Percentiles rank a stretch among this genome's conserved stretches.
Conservation (phyloP, 306 rosid genomes). For the Oemleria cerasiformis region DNA sequence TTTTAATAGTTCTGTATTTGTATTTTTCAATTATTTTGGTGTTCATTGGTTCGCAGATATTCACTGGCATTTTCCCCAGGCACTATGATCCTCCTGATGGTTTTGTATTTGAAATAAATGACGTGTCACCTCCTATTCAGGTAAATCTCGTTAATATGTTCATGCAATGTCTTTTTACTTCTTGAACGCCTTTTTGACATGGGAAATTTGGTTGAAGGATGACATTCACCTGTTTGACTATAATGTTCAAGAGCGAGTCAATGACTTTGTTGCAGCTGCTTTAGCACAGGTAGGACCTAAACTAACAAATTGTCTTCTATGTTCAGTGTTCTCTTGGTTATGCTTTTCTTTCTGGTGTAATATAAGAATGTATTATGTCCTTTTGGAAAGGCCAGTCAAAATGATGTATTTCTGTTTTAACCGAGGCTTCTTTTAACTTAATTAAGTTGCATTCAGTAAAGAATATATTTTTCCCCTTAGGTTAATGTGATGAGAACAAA, state of each 20-base stretch:
- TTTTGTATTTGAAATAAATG: conserved; percentile 74
- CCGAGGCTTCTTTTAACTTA: not conserved
- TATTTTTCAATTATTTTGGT: not conserved
- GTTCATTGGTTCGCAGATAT: conserved; percentile 47
- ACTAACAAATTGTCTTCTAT: not conserved
- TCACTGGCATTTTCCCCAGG: conserved; percentile 74
- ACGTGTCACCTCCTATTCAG: conserved; percentile 75
- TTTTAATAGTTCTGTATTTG: not conserved
- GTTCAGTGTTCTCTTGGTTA: not conserved
- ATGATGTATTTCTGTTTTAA: not conserved
- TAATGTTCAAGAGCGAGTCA: conserved; percentile 69
- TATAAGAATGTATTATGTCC: not conserved
- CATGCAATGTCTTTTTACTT: not conserved
- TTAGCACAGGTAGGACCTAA: conserved; percentile 56
- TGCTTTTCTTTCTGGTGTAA: not conserved
- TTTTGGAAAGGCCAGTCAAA: not conserved
- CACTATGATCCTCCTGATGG: conserved; percentile 94
- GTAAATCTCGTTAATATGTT: conserved; percentile 25
- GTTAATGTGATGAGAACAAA: conserved; percentile 82
- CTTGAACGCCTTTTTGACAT: conserved; percentile 4
- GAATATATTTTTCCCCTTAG: conserved; percentile 27
- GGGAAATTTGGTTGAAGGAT: conserved; percentile 47
- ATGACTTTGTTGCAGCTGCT: conserved; percentile 80
- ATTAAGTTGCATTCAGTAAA: conserved; percentile 13
- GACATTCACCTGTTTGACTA: conserved; percentile 69